Base-by-base conservation (phyloP, 371 early-diverging fungal species). In the Lichtheimia hyalospora region DNA sequence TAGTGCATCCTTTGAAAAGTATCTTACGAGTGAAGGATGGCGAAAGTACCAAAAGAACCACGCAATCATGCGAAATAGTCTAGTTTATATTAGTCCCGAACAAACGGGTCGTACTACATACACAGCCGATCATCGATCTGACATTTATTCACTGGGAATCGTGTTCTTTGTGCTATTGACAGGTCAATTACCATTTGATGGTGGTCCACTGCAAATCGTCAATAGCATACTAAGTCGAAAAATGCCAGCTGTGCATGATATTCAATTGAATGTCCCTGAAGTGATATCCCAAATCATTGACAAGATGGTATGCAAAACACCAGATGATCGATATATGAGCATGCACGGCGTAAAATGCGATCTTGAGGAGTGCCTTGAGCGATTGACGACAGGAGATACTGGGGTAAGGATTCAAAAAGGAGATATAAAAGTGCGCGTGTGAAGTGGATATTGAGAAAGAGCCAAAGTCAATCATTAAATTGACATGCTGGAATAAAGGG, bases 231-330 rank as follows among this genome's bases (percentile, higher is more conserved):
- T 84, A 7, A 75, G 82, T 50, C 66, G 61, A 40, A 78, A 74
- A 41, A 61, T 84, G 5, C 74, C 79, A 0, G 59, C 74, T 8
- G 63, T 83, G 16, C 66, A 77, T 44, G 70, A 77, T 40, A 70
- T 79, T 5, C 77, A 82, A 20, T 64, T 79, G 28, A 75, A 80
- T 46, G 73, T 84, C 57, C 82, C 85, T 4, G 73, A 74, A 21
- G 60, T 84, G 0, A 51, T 84, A 10, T 72, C 77, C 27, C 54
- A 59, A 2, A 84, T 84, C 42, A 66, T 84, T 20, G 77, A 80
- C 54, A 84, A 81, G 62, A 81, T 84, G 83, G 82, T 82, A 16
- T 68, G 68, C 54, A 84, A 84, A 72, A 83, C 82, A 53, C 85
- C 85, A 2, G 83, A 75, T 46, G 79, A 77, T 53, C 67, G 85